Conservation (phyloP, 306 rosid species). For the Gillenia trifoliata region DNA sequence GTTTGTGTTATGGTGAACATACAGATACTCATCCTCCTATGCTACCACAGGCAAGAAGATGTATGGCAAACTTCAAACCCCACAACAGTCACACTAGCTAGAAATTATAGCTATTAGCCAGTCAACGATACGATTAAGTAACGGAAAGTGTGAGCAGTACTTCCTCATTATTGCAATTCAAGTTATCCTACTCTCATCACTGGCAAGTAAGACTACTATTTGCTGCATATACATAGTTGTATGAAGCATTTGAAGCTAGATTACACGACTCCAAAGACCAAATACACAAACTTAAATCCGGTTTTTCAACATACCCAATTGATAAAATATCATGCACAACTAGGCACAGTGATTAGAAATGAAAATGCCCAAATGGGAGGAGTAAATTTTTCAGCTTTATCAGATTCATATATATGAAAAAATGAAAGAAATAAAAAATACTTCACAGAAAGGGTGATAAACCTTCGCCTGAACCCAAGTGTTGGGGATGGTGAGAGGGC, state of each 20-base stretch:
- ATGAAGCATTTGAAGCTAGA: neutral
- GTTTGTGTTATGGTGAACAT: neutral
- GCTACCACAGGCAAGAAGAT: no score
- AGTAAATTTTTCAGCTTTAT: neutral
- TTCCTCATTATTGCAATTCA: neutral
- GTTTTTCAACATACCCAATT: neutral
- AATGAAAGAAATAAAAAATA: neutral
- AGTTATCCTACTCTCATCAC: neutral
- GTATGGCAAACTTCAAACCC: no score
- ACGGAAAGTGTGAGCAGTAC: neutral
- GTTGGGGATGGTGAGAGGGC: constrained; percentile 41
- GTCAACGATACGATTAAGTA: neutral
- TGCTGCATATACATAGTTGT: neutral
- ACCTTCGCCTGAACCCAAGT: constrained; percentile 51
- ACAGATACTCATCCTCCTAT: neutral
- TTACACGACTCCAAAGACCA: neutral
- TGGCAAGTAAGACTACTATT: neutral
- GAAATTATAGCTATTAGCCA: neutral
- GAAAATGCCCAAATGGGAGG: neutral
- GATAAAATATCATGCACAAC: neutral
- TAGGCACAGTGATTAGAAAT: neutral
- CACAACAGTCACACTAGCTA: neutral
- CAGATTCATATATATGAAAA: neutral
- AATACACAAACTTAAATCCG: neutral
- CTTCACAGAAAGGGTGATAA: neutral